Base-by-base conservation (phyloP, 1,284 basidiomycete species). In the Leccinum variabile region DNA sequence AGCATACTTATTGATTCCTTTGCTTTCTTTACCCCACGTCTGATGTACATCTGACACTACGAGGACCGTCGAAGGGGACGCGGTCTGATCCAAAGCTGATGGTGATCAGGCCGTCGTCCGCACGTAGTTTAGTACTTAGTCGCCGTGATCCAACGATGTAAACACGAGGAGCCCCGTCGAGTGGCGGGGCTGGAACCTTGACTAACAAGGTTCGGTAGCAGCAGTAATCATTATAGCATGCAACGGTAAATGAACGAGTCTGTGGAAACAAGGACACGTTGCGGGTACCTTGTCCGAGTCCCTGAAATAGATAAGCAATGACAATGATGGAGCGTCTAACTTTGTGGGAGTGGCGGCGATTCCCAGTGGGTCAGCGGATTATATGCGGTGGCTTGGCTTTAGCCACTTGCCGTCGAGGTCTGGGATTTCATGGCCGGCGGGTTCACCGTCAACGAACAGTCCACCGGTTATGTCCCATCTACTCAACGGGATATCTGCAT, bases 371-470 rank as follows among this genome's bases (percentile, higher is more conserved):
- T 70, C 57, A 63, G 59, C 63, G 68, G 39, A 54, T 59, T 57
- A 54, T 59, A 46, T 46, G 39, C 33, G 65, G 50, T 63, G 61
- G 61, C 35, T 64, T 16, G 72, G 54, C 56, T 55, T 72, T 28
- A 78, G 61, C 82, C 80, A 83, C 41, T 65, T 67, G 28, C 81
- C 83, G 54, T 77, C 75, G 11, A 83, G 66, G 16, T 78, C 80
- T 1, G 76, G 67, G 56, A 85, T 64, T 18, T 71, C 67, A 30
- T 60, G 62, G 35, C 71, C 70, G 32, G 78, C 75, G 53, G 75
- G 73, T 57, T 73, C 68, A 3, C 77, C 80, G 59, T 86, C 76
- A n/a, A 84, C 62, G 64, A 77, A 81, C 6, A 85, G 61, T 3
- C 84, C 83, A 9, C 84, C 84, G 10, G 72, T 55, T 2, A 74